Conservation (phyloP, 2,329 filamentous ascomycete species). For the Nothophoma quercina region DNA sequence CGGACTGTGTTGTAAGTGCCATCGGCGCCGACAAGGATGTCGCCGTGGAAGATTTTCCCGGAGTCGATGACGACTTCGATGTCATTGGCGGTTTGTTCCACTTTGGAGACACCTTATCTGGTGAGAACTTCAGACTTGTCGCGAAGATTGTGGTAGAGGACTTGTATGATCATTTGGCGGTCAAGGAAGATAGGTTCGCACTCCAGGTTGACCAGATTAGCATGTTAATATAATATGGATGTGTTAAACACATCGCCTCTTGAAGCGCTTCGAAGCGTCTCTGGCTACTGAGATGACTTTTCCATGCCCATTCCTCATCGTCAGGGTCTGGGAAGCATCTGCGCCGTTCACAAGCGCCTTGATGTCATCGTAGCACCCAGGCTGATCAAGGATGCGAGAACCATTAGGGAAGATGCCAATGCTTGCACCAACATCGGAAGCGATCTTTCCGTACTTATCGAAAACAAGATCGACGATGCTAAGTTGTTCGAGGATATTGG, state of each 20-base stretch:
- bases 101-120: constrained; percentile 2
- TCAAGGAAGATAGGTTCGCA: constrained; percentile 17
- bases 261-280: background rate
- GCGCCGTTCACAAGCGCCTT: background rate
- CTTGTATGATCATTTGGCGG: constrained; percentile 18
- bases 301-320: constrained; percentile 3
- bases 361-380: constrained; percentile 17
- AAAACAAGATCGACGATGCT: constrained; percentile 24
- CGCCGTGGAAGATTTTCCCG: constrained; percentile 7
- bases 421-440: constrained; percentile 24
- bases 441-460: constrained; percentile 19
- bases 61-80: constrained; percentile 17
- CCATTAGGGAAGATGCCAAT: constrained; percentile 28
- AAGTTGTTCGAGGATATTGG: constrained; percentile 19
- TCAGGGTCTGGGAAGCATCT: background rate
- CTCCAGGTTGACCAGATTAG: background rate
- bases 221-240: background rate
- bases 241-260: background rate
- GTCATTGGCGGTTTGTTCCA: background rate
- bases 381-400: constrained; percentile 25
- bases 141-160: constrained; percentile 19
- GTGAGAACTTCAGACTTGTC: constrained; percentile 21
- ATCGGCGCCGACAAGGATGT: constrained; percentile 26
- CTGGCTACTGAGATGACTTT: background rate
- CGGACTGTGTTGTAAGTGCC: constrained; percentile 23